Evolutionary conservation across 768 basidiomycete genomes (phyloP), one percentile per base, ranked within the genome.

Genomic region (Strobilomyces confusus): DNA sequence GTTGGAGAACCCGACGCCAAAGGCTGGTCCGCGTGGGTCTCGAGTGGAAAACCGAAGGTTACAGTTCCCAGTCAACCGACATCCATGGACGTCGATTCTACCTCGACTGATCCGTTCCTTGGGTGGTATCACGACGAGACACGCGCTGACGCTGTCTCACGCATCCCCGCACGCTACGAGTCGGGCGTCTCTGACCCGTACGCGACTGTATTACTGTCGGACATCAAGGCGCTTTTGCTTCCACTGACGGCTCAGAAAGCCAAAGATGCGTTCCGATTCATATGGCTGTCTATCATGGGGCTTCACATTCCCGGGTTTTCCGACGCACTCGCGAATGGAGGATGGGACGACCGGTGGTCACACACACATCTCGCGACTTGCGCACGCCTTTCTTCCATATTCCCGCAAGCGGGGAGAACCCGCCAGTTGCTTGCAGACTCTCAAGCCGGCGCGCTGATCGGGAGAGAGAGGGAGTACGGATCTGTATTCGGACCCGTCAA

Each of bases 291-390:
- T 8, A 73, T 86, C 62, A 68, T 85, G 34, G 89, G 91, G 20
- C 76, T 92, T 26, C 79, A 85, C 60, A 72, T 89, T 26, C 89
- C 91, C 38, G 87, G 86, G 1, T 77, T 90, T 61, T 63, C 74
- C 23, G 58, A 69, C 20, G 74, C 74, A 3, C 59, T 82, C 42
- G 71, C 73, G 2, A 56, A 57, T 30, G 65, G 70, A 32, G 73
- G 77, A 49, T 78, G 78, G 75, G 87, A 90, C 67, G 89, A 90
- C 62, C 75, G 84, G 49, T 92, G 88, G 88, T 76, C 73, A 51
- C 64, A 71, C 59, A 72, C 70, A 15, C 72, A 80, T 58, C 67
- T 89, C 14, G 69, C 70, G 17, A 73, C 72, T n/a, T 64, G 69
- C 17, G 48, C 73, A 0, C 77, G 72, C 34, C 69, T 91, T 42